These are phyloP conservation scores for Malus hybrid DNA, from an alignment of 331 rosid genomes.

Conservation along the genomic window DNA sequence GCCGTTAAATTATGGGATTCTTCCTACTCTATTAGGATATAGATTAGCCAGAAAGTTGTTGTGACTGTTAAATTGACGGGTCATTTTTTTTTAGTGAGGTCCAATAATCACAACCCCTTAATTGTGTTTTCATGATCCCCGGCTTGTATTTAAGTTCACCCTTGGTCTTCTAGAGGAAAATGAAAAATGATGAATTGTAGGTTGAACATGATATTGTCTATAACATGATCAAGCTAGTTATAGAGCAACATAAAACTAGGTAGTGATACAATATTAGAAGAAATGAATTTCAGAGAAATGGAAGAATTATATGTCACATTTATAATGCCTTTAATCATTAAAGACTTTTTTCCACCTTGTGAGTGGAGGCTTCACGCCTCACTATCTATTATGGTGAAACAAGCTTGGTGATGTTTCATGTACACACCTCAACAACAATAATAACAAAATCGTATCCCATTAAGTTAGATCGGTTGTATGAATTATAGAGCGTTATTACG, in stretches of 20 bases:
- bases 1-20: neutral
- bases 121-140: too few species aligned
- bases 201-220: slow-evolving; percentile 7
- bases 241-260: neutral
- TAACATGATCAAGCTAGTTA: neutral
- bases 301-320: slow-evolving; percentile 15
- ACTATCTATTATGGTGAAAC: slow-evolving; percentile 43
- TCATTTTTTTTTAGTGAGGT: neutral
- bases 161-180: neutral
- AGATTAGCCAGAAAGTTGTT: neutral
- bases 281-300: slow-evolving; percentile 8
- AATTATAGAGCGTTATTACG: too few species aligned
- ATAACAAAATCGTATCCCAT: too few species aligned
- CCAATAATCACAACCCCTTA: too few species aligned
- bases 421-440: neutral
- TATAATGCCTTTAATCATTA: slow-evolving; percentile 16
- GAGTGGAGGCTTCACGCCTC: slow-evolving; percentile 42
- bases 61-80: neutral
- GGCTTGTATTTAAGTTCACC: neutral
- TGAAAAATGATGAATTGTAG: neutral
- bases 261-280: neutral
- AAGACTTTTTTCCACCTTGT: slow-evolving; percentile 21
- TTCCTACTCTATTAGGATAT: neutral
- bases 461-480: too few species aligned
- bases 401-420: slow-evolving; percentile 31